These are phyloP conservation scores for Pythium folliculosum DNA, from an alignment of 352 stramenopile genomes.

Conservation along the genomic window DNA sequence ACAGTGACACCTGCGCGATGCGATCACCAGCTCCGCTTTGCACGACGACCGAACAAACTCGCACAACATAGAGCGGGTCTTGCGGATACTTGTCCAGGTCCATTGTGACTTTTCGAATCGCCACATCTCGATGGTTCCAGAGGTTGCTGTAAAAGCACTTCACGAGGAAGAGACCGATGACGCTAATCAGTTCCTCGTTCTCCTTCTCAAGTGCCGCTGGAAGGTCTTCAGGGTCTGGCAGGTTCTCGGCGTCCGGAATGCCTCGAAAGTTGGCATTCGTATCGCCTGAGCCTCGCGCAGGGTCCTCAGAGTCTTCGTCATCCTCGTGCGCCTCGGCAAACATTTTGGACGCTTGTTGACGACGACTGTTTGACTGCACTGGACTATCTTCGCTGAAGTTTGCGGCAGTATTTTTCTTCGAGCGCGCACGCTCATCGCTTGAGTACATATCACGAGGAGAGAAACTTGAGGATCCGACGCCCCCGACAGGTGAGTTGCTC, in stretches of 20 bases:
- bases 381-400: constrained; percentile 24
- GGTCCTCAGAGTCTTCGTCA: constrained; percentile 31
- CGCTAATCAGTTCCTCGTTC: constrained; percentile 70
- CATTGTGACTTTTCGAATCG: constrained; percentile 85
- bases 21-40: constrained; percentile 73
- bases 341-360: background rate
- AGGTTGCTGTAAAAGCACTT: constrained; percentile 87
- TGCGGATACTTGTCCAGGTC: constrained; percentile 59
- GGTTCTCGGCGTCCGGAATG: constrained; percentile 65
- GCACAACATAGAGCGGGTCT: constrained; percentile 49
- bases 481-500: constrained; percentile 12
- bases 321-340: constrained; percentile 5
- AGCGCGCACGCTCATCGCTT: constrained; percentile 34
- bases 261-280: constrained; percentile 59
- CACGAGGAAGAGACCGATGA: constrained; percentile 79
- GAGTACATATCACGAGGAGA: constrained; percentile 65
- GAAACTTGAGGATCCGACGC: constrained; percentile 46
- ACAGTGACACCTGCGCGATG: constrained; percentile 76
- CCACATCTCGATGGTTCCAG: constrained; percentile 83
- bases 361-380: constrained; percentile 19
- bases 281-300: constrained; percentile 12
- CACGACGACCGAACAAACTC: constrained; percentile 66
- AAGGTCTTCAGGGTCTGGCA: constrained; percentile 76
- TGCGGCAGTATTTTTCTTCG: constrained; percentile 16
- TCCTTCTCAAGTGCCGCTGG: constrained; percentile 68